Percentiles rank a stretch among this genome's conserved stretches.
Conservation (phyloP, 164 flowering plant genomes). For the Protea cynaroides region DNA sequence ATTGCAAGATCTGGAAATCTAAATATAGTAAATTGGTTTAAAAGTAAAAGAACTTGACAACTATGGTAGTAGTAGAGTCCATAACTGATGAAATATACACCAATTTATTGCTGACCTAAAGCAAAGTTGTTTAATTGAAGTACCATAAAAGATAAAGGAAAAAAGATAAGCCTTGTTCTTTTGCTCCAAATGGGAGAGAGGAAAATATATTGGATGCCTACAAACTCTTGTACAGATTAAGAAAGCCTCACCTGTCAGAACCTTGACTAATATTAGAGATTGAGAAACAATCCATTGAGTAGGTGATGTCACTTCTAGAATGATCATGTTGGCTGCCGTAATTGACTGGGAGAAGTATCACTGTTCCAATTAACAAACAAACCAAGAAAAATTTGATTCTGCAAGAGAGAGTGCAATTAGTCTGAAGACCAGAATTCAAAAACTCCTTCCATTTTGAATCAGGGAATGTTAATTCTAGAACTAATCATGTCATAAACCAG, state of each 20-base stretch:
- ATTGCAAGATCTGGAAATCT: no score
- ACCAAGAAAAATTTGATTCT: conserved; percentile 66
- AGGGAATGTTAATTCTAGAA: background rate
- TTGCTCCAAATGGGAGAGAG: no score
- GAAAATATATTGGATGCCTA: no score
- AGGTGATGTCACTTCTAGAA: conserved; percentile 14
- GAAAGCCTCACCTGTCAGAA: conserved; percentile 51
- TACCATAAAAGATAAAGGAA: no score
- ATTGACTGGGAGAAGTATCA: conserved; percentile 73
- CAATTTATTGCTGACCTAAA: no score
- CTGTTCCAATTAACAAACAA: conserved; percentile 62
- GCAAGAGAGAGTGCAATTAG: conserved; percentile 16
- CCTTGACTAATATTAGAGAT: conserved; percentile 67
- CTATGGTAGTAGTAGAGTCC: no score
- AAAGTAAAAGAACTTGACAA: no score
- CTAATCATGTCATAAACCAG: background rate
- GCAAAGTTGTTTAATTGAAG: no score
- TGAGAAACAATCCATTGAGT: conserved; percentile 56
- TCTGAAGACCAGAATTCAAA: background rate
- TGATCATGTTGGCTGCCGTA: conserved; percentile 31
- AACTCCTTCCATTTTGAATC: no score
- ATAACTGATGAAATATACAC: no score
- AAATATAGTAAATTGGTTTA: no score
- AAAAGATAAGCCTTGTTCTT: no score
- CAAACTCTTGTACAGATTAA: background rate